Evolutionary conservation across 2,329 filamentous ascomycete species (phyloP).

Genomic region (Botrytis aclada): DNA sequence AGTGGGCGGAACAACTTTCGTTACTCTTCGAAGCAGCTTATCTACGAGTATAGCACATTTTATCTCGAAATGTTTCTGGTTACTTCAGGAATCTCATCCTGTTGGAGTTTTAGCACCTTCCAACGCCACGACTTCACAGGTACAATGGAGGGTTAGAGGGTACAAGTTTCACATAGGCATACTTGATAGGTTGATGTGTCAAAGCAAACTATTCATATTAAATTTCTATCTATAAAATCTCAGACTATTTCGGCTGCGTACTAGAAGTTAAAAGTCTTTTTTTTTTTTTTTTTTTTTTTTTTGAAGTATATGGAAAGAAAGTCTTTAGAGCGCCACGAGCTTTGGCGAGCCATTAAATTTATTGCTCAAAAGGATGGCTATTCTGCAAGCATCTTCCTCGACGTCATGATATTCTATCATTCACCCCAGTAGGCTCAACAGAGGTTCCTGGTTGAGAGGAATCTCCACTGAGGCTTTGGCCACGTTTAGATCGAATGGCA

Average conservation of each 20-base stretch:
- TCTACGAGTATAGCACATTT: neutral
- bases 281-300: no score
- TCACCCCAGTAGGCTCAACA: neutral
- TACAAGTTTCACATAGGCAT: neutral
- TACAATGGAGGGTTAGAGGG: neutral
- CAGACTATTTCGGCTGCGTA: neutral
- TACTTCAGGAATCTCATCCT: neutral
- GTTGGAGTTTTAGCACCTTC: neutral
- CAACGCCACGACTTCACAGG: neutral
- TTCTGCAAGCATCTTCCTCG: neutral
- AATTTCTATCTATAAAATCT: neutral
- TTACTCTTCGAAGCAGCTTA: neutral
- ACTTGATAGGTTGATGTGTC: neutral
- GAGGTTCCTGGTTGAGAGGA: neutral
- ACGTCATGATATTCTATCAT: neutral
- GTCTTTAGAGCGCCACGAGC: neutral
- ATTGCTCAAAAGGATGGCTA: neutral
- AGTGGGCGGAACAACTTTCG: neutral
- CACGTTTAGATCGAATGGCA: neutral
- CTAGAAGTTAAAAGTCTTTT: no score
- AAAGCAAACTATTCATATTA: neutral
- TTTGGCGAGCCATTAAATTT: accelerated
- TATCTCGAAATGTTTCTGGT: neutral
- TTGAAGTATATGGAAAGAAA: neutral
- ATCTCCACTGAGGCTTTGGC: neutral